Percentiles rank a stretch among this genome's conserved stretches.
These are phyloP conservation scores for Zygoascus sp. DNA, from an alignment of 1,139 yeast genomes.

Conservation along the genomic window DNA sequence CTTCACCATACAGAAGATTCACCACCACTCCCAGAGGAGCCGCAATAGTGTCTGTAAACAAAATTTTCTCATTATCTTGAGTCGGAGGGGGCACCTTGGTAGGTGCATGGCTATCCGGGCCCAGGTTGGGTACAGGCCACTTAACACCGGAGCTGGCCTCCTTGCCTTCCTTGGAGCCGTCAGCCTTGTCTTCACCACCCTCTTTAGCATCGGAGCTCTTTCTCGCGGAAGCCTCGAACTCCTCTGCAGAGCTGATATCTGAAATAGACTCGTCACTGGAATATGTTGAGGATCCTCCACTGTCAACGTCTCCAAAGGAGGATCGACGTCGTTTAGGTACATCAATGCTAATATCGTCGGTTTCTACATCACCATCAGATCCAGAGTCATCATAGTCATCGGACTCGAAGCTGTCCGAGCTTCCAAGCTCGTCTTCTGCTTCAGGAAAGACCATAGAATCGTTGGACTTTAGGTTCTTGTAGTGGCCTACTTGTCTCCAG, in stretches of 20 bases:
- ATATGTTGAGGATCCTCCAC: conserved; percentile 13
- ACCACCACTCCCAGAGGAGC: conserved; percentile 85
- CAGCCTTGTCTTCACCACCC: conserved; percentile 5
- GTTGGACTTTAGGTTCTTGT: conserved; percentile 33
- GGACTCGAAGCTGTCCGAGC: conserved; percentile 13
- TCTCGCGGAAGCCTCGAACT: conserved; percentile 21
- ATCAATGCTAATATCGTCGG: conserved; percentile 16
- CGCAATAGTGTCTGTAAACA: conserved; percentile 54
- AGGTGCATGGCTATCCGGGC: conserved; percentile 55
- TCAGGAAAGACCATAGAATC: conserved; percentile 14
- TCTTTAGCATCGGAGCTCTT: background rate
- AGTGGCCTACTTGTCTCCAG: conserved; percentile 34
- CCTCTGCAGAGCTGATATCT: conserved; percentile 21
- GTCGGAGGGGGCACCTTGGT: conserved; percentile 48
- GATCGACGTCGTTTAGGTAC: conserved; percentile 16
- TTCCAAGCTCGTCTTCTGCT: conserved; percentile 27
- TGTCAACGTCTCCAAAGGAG: conserved; percentile 17
- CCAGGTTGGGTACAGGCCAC: conserved; percentile 40
- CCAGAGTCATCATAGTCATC: conserved; percentile 24
- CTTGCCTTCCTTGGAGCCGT: conserved; percentile 8
- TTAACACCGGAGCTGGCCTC: conserved; percentile 13
- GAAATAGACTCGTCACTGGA: conserved; percentile 15
- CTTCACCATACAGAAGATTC: conserved; percentile 67
- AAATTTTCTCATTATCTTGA: conserved; percentile 53
- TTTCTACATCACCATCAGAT: conserved; percentile 17